A percentile compares a stretch with the other conserved stretches of the same genome.
Evolutionary conservation across 2,329 filamentous ascomycete genomes (phyloP).

Genomic region (Alternaria solani): DNA sequence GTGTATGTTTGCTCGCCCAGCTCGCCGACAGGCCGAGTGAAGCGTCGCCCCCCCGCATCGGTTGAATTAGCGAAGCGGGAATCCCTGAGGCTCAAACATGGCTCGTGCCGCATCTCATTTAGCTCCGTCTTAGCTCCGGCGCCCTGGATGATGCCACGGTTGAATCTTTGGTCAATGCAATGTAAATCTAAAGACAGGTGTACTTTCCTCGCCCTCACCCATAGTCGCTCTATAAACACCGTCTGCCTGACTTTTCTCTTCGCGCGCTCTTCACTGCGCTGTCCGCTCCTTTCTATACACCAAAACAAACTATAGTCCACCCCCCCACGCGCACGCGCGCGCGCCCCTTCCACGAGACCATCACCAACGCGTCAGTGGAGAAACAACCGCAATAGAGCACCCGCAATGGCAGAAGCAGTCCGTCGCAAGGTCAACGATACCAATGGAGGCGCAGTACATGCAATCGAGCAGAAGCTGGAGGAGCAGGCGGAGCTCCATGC

Average conservation of each 20-base stretch:
- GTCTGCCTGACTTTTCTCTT: not conserved
- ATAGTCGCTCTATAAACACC: not conserved
- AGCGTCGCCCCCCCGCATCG: constrained; percentile 1
- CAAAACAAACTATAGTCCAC: not conserved
- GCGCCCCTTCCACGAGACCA: not conserved
- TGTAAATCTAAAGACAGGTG: constrained; percentile 11
- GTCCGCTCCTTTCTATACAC: constrained; percentile 1
- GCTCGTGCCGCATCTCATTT: constrained; percentile 15
- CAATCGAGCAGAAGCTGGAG: constrained; percentile 42
- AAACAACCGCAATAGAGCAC: not conserved
- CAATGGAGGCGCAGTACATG: constrained; percentile 34
- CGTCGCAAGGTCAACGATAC: constrained; percentile 38
- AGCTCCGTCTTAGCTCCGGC: constrained; percentile 39
- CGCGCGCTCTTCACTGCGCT: not conserved
- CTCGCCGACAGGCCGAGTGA: not conserved
- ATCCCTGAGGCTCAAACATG: constrained; percentile 22
- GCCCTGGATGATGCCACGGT: constrained; percentile 42
- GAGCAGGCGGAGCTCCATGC: constrained; percentile 43
- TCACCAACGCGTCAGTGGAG: not conserved
- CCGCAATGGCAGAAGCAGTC: constrained; percentile 38
- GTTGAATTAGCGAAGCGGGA: constrained; percentile 1
- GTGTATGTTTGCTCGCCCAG: not conserved
- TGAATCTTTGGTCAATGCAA: constrained; percentile 22
- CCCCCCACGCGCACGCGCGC: not conserved
- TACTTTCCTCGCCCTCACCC: constrained; percentile 8